phyloP scores from a whole-genome alignment of 495 filamentous ascomycete genomes.

The Emericellopsis terricola region DNA sequence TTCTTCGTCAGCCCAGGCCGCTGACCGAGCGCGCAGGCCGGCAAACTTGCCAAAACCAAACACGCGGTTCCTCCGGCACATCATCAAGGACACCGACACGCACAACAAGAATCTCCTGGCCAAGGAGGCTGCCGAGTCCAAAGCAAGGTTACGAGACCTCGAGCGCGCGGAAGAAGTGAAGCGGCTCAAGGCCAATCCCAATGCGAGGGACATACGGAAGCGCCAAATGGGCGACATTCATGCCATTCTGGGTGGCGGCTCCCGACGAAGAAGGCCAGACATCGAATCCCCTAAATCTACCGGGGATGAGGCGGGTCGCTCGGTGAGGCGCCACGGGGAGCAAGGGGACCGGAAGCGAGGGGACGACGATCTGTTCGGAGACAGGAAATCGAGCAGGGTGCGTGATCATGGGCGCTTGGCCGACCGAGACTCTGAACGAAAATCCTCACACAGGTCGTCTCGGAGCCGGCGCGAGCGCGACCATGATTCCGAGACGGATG shows the following conservation, averaged over 20 bases:
- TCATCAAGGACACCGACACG: constrained; percentile 71
- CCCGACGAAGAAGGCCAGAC: constrained; percentile 9
- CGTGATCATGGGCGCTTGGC: too few relatives aligned
- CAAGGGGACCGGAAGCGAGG: constrained; percentile 3
- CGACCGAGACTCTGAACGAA: too few relatives aligned
- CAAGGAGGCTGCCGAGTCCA: constrained; percentile 51
- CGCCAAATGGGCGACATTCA: constrained; percentile 35
- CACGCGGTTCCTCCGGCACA: constrained; percentile 70
- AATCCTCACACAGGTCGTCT: constrained; percentile 6
- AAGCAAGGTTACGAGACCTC: constrained; percentile 25
- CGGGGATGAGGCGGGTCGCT: too few relatives aligned
- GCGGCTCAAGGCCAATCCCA: constrained; percentile 18
- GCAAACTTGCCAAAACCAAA: constrained; percentile 73
- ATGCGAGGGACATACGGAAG: constrained; percentile 23
- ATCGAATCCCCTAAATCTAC: too few relatives aligned
- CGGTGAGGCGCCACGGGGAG: too few relatives aligned
- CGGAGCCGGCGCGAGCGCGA: constrained; percentile 14
- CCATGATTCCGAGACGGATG: constrained; percentile 5
- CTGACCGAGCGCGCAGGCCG: too few relatives aligned
- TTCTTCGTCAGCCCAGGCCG: constrained; percentile 4
- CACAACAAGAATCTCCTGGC: constrained; percentile 80
- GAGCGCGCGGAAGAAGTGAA: constrained; percentile 21
- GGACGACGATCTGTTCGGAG: too few relatives aligned
- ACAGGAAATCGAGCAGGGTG: too few relatives aligned
- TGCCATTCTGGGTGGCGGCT: constrained; percentile 24